Base-by-base conservation (phyloP, 768 basidiomycete genomes). In the Chlorophyllum brunneum region DNA sequence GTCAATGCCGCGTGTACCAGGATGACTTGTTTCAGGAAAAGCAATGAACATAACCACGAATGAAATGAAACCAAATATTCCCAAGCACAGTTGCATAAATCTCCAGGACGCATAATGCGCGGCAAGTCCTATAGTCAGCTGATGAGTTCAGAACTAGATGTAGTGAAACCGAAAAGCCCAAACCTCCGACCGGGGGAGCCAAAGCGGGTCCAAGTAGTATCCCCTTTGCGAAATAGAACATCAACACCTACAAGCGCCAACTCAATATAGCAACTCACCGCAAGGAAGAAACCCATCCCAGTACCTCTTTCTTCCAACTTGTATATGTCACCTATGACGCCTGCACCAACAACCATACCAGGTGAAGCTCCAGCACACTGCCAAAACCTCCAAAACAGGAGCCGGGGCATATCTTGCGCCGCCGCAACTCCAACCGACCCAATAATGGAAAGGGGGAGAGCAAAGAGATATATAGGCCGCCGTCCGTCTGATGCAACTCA, bases 61-160 rank as follows among this genome's bases (percentile, higher is more conserved):
- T 1, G 70, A 67, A 0, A 73, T 11, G 0, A 77, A 31, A 2
- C 75, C 77, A 33, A 68, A 62, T 0, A 70, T 31, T 2, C 75
- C 77, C 1, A 88, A 53, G 0, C 59, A 58, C 6, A 65, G 60
- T 59, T 88, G 85, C 63, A 85, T 77, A 3, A 72, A 55, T 0
- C 86, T 75, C 86, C 87, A 89, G 0, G 86, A 86, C 29, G 73
- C 74, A 56, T 84, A 85, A 47, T 83, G 70, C 0, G 85, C 74
- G 0, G 74, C 68, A 23, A 74, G 46, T 11, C 81, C 81, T 79
- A 48, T 39, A 22, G 6, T 24, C n/a, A 34, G 24, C 31, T 13
- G 24, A 39, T 23, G 22, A 44, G 7, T 38, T 10, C 13, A 38
- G 5, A 34, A n/a, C 10, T 41, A 24, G 18, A 36, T 27, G 20